Percentiles rank a stretch among this genome's conserved stretches.
Evolutionary conservation across 192 early-diverging fungal genomes (phyloP).

Genomic region (Entrophospora sp.): DNA sequence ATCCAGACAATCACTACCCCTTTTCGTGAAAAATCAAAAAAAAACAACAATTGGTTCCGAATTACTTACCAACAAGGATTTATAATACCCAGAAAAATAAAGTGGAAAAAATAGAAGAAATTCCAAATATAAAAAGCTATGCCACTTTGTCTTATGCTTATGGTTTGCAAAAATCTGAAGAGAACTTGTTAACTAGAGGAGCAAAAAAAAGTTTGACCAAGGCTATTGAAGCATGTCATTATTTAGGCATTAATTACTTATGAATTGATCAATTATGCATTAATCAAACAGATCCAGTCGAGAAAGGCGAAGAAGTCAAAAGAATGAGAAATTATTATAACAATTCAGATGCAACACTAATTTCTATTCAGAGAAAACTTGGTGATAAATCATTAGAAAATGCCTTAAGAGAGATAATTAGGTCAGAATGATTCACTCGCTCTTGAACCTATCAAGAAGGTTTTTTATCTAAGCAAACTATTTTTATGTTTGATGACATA

Average conservation of each 20-base stretch:
- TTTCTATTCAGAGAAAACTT: neutral
- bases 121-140: too few relatives aligned
- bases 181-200: neutral
- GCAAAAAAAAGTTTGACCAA: neutral
- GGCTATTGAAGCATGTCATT: neutral
- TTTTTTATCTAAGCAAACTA: neutral
- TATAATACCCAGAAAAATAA: too few relatives aligned
- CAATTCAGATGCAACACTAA: neutral
- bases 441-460: constrained; percentile 6
- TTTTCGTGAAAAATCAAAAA: too few relatives aligned
- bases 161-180: too few relatives aligned
- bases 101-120: too few relatives aligned
- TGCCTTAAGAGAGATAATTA: neutral
- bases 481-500: constrained; percentile 9
- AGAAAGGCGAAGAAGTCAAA: neutral
- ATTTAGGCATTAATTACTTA: neutral
- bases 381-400: neutral
- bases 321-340: constrained; percentile 9
- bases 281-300: neutral
- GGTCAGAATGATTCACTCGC: neutral
- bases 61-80: too few relatives aligned
- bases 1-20: too few relatives aligned
- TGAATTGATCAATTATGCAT: constrained; percentile 4
- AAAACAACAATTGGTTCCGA: too few relatives aligned
- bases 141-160: too few relatives aligned